Evolutionary conservation across 2,329 filamentous ascomycete species (phyloP), one percentile per base, ranked within the genome.

Genomic region (Pseudogymnoascus sp.): DNA sequence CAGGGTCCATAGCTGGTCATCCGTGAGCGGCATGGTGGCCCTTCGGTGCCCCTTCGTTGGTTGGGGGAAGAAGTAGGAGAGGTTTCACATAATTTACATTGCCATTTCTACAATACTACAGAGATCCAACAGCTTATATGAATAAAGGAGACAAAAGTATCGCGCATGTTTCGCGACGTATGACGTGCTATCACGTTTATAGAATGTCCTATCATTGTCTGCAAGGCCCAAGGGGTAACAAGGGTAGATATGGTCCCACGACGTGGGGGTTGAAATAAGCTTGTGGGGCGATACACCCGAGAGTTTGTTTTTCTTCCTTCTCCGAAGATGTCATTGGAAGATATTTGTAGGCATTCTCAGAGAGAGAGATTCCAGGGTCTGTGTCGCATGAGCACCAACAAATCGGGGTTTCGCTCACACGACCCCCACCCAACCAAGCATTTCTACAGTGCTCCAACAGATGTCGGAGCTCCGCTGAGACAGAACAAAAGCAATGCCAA

Each of bases 1-100:
- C 63, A 90, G 77, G 58, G 79, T 77, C 55, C 74, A 68, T 57
- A 84, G 72, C 67, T 82, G 75, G n/a, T 48, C 21, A 13, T 59
- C 30, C 2, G 61, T 57, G 45, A 61, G 59, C 12, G 57, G 59
- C 60, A 61, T 62, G 13, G 28, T 6, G 59, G 23, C 23, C 41
- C 23, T 28, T 48, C 41, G n/a, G 28, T 48, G 41, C 23, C 41
- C 41, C 39, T 45, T 45, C 39, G 21, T 41, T 41, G 38, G 39
- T 28, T 52, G 41, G 23, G 41, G 23, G 41, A 18, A 30, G 9
- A 52, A 52, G 41, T 52, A 15, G 23, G 23, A 28, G 41, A 52
- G 41, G 30, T 52, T 52, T 52, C 23, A 52, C 41, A 52, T 52
- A 52, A 52, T 52, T 52, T 52, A 28, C 23, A 30, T 30, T 30